Evolutionary conservation across 2,329 filamentous ascomycete species (phyloP).

Genomic region (Leptosphaerulina australis): DNA sequence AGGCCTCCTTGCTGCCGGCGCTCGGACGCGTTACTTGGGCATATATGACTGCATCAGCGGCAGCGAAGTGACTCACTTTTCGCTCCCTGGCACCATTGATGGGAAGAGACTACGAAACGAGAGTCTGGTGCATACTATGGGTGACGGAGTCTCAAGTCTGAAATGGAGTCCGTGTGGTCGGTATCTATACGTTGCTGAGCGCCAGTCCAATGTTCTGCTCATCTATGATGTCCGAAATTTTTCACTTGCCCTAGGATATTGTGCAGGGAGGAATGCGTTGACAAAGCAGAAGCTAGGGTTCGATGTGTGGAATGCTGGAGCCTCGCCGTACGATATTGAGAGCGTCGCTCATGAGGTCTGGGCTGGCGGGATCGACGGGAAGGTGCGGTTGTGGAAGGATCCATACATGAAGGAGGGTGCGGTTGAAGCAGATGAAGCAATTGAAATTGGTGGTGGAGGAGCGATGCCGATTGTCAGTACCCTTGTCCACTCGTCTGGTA

Average conservation of each 20-base stretch:
- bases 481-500: conserved; percentile 34
- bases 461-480: conserved; percentile 29
- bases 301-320: conserved; percentile 53
- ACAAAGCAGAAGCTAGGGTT: conserved; percentile 64
- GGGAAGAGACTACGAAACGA: conserved; percentile 15
- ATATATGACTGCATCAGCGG: conserved; percentile 61
- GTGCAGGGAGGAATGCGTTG: conserved; percentile 51
- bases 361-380: conserved; percentile 64
- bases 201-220: conserved; percentile 60
- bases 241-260: conserved; percentile 57
- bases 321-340: conserved; percentile 27
- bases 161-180: conserved; percentile 63
- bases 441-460: conserved; percentile 21
- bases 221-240: conserved; percentile 66
- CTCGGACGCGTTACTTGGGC: conserved; percentile 61
- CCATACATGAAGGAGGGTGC: conserved; percentile 37
- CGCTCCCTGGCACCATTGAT: conserved; percentile 41
- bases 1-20: conserved; percentile 62
- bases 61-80: conserved; percentile 59
- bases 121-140: conserved; percentile 32
- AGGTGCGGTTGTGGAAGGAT: conserved; percentile 52
- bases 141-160: conserved; percentile 61
- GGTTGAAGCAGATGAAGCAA: conserved; percentile 47
- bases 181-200: conserved; percentile 65
- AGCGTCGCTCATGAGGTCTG: conserved; percentile 59